phyloP scores from a whole-genome alignment of 805 yeast genomes.

The Wickerhamomyces xylosicus region DNA sequence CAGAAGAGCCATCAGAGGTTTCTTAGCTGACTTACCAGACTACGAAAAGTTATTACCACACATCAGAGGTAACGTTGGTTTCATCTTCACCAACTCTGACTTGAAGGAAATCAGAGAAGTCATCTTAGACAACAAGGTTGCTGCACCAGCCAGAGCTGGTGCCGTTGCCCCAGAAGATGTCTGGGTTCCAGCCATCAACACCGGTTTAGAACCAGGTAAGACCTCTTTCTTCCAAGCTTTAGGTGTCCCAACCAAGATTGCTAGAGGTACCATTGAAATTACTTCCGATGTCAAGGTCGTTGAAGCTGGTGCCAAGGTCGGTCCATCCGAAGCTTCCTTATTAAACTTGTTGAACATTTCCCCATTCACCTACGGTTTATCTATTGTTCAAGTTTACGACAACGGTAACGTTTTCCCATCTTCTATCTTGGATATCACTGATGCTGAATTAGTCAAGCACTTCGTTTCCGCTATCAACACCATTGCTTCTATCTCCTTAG shows the following conservation, averaged over 20 bases:
- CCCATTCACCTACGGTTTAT: slow-evolving; percentile 98
- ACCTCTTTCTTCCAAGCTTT: slow-evolving; percentile 99
- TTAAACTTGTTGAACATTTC: slow-evolving; percentile 99
- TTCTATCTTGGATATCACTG: slow-evolving; percentile 94
- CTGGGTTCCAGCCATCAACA: slow-evolving; percentile 98
- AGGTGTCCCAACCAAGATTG: slow-evolving; percentile 99
- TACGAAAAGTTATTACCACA: slow-evolving; percentile 90
- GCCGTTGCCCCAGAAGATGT: slow-evolving; percentile 98
- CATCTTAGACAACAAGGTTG: slow-evolving; percentile 87
- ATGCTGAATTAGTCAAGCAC: slow-evolving; percentile 89
- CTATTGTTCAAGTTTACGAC: slow-evolving; percentile 95
- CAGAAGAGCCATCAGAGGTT: slow-evolving; percentile 98
- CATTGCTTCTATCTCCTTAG: slow-evolving; percentile 95
- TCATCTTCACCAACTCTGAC: slow-evolving; percentile 97
- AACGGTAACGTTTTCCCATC: slow-evolving; percentile 98
- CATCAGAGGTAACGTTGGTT: slow-evolving; percentile 98
- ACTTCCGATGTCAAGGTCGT: slow-evolving; percentile 95
- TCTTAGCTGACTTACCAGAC: slow-evolving; percentile 89
- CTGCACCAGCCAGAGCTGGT: slow-evolving; percentile 99
- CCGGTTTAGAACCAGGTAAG: slow-evolving; percentile 99
- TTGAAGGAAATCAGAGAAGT: slow-evolving; percentile 86
- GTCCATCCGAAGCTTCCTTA: slow-evolving; percentile 98
- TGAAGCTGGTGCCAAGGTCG: slow-evolving; percentile 77
- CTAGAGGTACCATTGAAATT: slow-evolving; percentile 99
- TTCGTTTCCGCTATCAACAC: slow-evolving; percentile 85